phyloP scores from a whole-genome alignment of 371 early-diverging fungal genomes.

The Conidiobolus incongruus region DNA sequence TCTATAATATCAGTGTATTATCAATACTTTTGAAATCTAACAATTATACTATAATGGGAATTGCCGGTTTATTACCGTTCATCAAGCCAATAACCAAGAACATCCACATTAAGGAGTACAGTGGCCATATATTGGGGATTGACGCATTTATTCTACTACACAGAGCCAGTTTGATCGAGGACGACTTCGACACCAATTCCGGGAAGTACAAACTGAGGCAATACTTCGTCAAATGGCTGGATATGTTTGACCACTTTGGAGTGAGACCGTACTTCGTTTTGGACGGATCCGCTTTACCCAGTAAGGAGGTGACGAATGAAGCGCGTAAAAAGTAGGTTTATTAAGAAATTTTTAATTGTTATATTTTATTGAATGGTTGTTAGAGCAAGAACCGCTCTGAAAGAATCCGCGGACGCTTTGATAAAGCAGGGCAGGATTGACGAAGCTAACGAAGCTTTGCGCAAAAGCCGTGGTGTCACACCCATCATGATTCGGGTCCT shows the following conservation, averaged over 20 bases:
- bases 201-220: slow-evolving; percentile 34
- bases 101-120: slow-evolving; percentile 37
- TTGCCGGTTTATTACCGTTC: slow-evolving; percentile 54
- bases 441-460: slow-evolving; percentile 47
- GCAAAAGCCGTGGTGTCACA: slow-evolving; percentile 44
- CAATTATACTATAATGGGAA: slow-evolving; percentile 58
- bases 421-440: slow-evolving; percentile 21
- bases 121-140: slow-evolving; percentile 54
- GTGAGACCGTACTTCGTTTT: slow-evolving; percentile 84
- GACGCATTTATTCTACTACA: slow-evolving; percentile 92
- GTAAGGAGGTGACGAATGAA: slow-evolving; percentile 55
- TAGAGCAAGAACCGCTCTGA: slow-evolving; percentile 19
- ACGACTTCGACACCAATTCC: slow-evolving; percentile 35
- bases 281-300: slow-evolving; percentile 83
- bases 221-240: slow-evolving; percentile 47
- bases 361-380: too few species aligned
- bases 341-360: too few species aligned
- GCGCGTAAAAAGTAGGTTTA: too few species aligned
- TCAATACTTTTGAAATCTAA: too few species aligned
- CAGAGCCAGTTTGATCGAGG: slow-evolving; percentile 57
- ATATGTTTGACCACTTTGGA: slow-evolving; percentile 32
- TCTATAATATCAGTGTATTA: too few species aligned
- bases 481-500: slow-evolving; percentile 55
- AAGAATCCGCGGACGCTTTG: slow-evolving; percentile 22
- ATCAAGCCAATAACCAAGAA: slow-evolving; percentile 37